A percentile compares a stretch with the other conserved stretches of the same genome.
Conservation (phyloP, 208 protist species). For the Kentomonas sorsogonicus region DNA sequence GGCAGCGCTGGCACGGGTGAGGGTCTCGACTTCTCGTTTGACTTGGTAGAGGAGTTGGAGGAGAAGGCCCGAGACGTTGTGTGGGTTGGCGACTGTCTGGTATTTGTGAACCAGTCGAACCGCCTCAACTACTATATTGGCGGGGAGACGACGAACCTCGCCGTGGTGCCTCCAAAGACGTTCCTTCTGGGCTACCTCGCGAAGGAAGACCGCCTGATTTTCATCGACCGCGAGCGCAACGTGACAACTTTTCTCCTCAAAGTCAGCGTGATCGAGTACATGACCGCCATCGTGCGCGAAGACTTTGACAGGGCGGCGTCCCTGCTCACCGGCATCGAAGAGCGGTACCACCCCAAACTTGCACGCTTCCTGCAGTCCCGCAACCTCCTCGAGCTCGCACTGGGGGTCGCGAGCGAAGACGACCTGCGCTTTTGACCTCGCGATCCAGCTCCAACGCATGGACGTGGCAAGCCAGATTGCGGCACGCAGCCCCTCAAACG, state of each 20-base stretch:
- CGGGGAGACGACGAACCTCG: conserved; percentile 90
- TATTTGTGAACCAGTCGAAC: conserved; percentile 93
- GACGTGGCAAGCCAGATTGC: conserved; percentile 78
- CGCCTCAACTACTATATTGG: conserved; percentile 97
- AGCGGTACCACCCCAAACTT: conserved; percentile 76
- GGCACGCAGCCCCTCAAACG: conserved; percentile 35
- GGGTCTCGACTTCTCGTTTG: conserved; percentile 95
- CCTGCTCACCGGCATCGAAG: conserved; percentile 83
- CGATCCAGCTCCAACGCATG: conserved; percentile 85
- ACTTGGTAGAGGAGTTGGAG: conserved; percentile 90
- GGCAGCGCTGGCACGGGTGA: conserved; percentile 71
- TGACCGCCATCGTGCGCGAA: conserved; percentile 94
- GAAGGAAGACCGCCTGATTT: conserved; percentile 93
- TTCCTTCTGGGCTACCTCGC: conserved; percentile 94
- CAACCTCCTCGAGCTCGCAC: conserved; percentile 87
- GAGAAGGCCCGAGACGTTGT: conserved; percentile 89
- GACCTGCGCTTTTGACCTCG: conserved; percentile 95
- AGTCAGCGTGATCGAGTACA: conserved; percentile 94
- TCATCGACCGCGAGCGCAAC: conserved; percentile 93
- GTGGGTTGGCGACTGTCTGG: conserved; percentile 97
- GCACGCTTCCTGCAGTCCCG: conserved; percentile 94
- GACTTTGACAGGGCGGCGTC: conserved; percentile 89
- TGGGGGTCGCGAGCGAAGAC: conserved; percentile 92
- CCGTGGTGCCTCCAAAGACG: conserved; percentile 87
- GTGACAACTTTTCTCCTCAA: conserved; percentile 91